A percentile compares a stretch with the other conserved stretches of the same genome.
phyloP scores from a whole-genome alignment of 2,329 filamentous ascomycete genomes.

The Trichoderma sp. region DNA sequence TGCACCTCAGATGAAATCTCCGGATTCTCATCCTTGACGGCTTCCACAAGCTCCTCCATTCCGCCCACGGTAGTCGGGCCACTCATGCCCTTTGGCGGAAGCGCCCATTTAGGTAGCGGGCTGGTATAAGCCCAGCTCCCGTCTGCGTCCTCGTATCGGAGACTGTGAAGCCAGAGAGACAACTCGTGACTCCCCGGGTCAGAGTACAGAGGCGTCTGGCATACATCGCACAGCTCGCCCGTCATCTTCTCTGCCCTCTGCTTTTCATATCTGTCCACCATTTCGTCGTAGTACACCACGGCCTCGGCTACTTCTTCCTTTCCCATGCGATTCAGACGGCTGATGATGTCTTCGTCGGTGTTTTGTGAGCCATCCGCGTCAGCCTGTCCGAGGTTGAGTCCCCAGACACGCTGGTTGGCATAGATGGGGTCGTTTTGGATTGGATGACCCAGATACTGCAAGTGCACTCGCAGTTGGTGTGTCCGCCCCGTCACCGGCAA shows the following conservation, averaged over 20 bases:
- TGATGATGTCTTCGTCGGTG: conserved; percentile 87
- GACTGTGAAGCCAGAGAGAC: conserved; percentile 89
- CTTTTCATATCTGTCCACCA: conserved; percentile 88
- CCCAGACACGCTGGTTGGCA: conserved; percentile 91
- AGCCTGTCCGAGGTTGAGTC: conserved; percentile 69
- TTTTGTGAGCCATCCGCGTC: conserved; percentile 67
- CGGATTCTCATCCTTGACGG: conserved; percentile 49
- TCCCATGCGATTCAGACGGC: conserved; percentile 82
- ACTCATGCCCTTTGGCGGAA: conserved; percentile 71
- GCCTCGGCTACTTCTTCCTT: conserved; percentile 91
- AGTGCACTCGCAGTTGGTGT: conserved; percentile 90
- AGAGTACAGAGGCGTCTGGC: conserved; percentile 86
- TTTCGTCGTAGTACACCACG: conserved; percentile 89
- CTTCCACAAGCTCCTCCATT: conserved; percentile 60
- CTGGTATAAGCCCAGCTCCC: conserved; percentile 89
- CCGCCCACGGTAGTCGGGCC: conserved; percentile 70
- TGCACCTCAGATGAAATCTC: conserved; percentile 35
- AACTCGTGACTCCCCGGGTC: conserved; percentile 90
- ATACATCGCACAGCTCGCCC: conserved; percentile 76
- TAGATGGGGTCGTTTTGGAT: conserved; percentile 99
- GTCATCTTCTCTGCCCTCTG: conserved; percentile 92
- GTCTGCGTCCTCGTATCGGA: conserved; percentile 80
- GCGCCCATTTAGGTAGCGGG: conserved; percentile 79
- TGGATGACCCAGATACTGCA: conserved; percentile 91
- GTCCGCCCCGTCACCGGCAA: conserved; percentile 91